Conservation (phyloP, 2,329 filamentous ascomycete genomes). For the Rugonectria rugulosa region DNA sequence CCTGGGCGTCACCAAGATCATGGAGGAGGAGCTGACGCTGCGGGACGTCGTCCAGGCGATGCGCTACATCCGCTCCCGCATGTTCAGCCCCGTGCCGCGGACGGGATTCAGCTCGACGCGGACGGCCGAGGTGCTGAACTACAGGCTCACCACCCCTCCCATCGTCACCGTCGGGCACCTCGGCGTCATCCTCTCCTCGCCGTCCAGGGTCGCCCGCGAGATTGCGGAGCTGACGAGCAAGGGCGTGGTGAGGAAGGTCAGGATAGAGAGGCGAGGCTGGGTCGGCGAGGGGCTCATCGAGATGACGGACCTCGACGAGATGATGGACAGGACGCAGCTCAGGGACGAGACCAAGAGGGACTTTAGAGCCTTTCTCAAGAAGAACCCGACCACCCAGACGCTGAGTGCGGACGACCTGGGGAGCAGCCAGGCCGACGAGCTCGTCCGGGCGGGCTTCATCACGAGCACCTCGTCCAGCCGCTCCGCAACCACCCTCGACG, state of each 20-base stretch:
- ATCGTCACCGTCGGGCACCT: slow-evolving; percentile 73
- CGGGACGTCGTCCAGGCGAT: slow-evolving; percentile 72
- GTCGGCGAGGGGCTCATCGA: slow-evolving; percentile 72
- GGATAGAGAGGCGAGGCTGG: slow-evolving; percentile 66
- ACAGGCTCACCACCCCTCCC: slow-evolving; percentile 65
- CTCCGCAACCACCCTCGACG: slow-evolving; percentile 49
- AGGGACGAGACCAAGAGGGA: slow-evolving; percentile 54
- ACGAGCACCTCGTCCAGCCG: slow-evolving; percentile 53
- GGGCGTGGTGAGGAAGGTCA: slow-evolving; percentile 67
- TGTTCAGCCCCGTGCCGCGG: slow-evolving; percentile 71
- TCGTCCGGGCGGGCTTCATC: slow-evolving; percentile 73
- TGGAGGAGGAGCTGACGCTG: slow-evolving; percentile 64
- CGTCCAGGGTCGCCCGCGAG: slow-evolving; percentile 73
- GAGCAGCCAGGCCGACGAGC: slow-evolving; percentile 58
- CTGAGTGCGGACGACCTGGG: slow-evolving; percentile 46
- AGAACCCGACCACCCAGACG: slow-evolving; percentile 54
- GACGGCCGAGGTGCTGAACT: slow-evolving; percentile 69
- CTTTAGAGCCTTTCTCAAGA: slow-evolving; percentile 60
- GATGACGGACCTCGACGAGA: slow-evolving; percentile 60
- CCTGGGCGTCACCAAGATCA: slow-evolving; percentile 60
- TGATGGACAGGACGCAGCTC: slow-evolving; percentile 51
- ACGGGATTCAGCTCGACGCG: slow-evolving; percentile 70
- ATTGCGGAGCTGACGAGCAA: slow-evolving; percentile 65
- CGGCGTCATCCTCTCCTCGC: slow-evolving; percentile 66
- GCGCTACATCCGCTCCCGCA: slow-evolving; percentile 64